Conservation (phyloP, 2,329 filamentous ascomycete species). For the Zelopaecilomyces penicillatus region DNA sequence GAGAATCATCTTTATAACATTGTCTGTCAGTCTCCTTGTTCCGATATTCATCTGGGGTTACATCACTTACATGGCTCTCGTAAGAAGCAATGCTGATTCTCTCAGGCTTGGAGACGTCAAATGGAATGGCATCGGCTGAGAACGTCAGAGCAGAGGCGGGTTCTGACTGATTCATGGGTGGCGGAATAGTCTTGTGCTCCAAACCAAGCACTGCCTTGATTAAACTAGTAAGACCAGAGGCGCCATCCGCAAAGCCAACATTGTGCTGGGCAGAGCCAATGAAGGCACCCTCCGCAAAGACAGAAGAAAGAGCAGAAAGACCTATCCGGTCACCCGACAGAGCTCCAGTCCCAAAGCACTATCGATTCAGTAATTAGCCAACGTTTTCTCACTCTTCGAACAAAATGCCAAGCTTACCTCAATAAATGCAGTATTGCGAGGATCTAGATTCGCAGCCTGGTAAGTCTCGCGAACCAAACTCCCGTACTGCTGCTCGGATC, state of each 20-base stretch:
- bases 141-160: background rate
- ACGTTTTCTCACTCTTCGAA: slow-evolving; percentile 14
- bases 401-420: slow-evolving; percentile 30
- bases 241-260: slow-evolving; percentile 19
- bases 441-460: background rate
- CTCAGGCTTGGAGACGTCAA: background rate
- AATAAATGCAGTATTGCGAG: slow-evolving; percentile 1
- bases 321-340: slow-evolving; percentile 34
- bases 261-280: slow-evolving; percentile 17
- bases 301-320: slow-evolving; percentile 22
- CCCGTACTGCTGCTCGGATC: background rate
- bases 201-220: slow-evolving; percentile 16
- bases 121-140: background rate
- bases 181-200: slow-evolving; percentile 1
- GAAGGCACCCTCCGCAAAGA: slow-evolving; percentile 21
- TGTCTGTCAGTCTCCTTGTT: no score
- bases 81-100: slow-evolving; percentile 3
- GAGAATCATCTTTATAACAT: no score
- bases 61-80: no score
- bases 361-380: slow-evolving; percentile 15
- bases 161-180: background rate
- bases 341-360: slow-evolving; percentile 39
- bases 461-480: slow-evolving; percentile 1
- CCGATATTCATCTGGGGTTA: no score
- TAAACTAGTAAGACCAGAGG: slow-evolving; percentile 15